Percentiles rank a stretch among this genome's conserved stretches.
Conservation (phyloP, 306 rosid species). For the Cicer judaicum region DNA sequence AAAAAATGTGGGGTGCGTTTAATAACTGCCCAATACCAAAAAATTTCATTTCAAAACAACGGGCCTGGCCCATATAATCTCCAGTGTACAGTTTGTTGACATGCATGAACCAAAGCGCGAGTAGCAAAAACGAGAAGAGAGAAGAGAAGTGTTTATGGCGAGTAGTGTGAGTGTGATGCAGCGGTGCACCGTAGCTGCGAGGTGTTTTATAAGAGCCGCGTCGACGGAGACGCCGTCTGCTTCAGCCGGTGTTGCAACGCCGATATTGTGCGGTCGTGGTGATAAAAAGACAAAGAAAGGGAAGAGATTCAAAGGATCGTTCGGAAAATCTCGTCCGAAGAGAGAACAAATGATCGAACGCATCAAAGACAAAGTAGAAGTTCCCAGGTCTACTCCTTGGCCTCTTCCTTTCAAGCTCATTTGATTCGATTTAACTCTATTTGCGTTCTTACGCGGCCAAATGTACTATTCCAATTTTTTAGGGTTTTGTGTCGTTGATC, state of each 20-base stretch:
- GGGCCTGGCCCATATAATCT: slow-evolving; percentile 9
- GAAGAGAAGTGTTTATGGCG: slow-evolving; percentile 47
- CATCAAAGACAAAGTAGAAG: slow-evolving; percentile 89
- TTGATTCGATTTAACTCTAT: slow-evolving; percentile 42
- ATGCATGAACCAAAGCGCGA: neutral
- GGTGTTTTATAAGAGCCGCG: slow-evolving; percentile 47
- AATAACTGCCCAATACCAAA: too few species aligned
- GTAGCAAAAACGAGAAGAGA: neutral
- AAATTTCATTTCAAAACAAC: neutral
- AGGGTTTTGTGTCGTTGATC: slow-evolving; percentile 35
- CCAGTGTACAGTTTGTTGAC: neutral
- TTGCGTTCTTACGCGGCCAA: neutral
- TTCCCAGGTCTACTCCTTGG: slow-evolving; percentile 98
- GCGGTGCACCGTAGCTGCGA: slow-evolving; percentile 62
- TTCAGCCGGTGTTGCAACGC: slow-evolving; percentile 36
- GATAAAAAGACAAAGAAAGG: slow-evolving; percentile 95
- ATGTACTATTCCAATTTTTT: neutral
- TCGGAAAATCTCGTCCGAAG: slow-evolving; percentile 78
- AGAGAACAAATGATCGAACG: slow-evolving; percentile 93
- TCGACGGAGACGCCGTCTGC: slow-evolving; percentile 42
- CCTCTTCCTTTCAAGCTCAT: slow-evolving; percentile 97
- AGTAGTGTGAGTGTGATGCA: slow-evolving; percentile 52
- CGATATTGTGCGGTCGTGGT: slow-evolving; percentile 82
- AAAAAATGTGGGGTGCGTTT: too few species aligned
- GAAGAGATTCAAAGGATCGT: slow-evolving; percentile 92